A percentile compares a stretch with the other conserved stretches of the same genome.
phyloP scores from a whole-genome alignment of 2,329 filamentous ascomycete genomes.

The Phaeosphaeriaceae sp. region DNA sequence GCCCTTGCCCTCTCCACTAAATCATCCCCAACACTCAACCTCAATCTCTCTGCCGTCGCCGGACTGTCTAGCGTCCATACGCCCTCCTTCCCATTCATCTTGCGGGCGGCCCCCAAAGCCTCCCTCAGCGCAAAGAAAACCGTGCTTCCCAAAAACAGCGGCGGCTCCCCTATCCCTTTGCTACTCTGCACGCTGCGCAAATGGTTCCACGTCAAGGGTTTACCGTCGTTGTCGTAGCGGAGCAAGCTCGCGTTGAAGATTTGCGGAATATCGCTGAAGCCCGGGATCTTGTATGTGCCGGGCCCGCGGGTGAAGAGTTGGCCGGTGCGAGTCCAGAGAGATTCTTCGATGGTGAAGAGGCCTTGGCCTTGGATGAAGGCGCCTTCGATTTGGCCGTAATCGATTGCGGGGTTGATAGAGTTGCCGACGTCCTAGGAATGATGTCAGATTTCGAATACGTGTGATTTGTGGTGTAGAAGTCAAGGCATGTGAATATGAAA shows the following conservation, averaged over 20 bases:
- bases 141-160: slow-evolving; percentile 77
- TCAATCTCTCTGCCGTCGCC: slow-evolving; percentile 81
- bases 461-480: background rate
- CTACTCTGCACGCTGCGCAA: slow-evolving; percentile 83
- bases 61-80: slow-evolving; percentile 72
- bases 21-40: slow-evolving; percentile 78
- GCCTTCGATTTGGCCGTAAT: slow-evolving; percentile 83
- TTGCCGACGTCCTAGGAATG: slow-evolving; percentile 72
- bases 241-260: slow-evolving; percentile 81
- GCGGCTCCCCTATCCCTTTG: slow-evolving; percentile 76
- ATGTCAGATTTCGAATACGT: slow-evolving; percentile 2
- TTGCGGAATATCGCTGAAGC: slow-evolving; percentile 86
- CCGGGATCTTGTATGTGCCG: slow-evolving; percentile 84
- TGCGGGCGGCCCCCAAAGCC: slow-evolving; percentile 75
- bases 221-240: slow-evolving; percentile 65
- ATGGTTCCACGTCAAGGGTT: slow-evolving; percentile 76
- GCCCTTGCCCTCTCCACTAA: slow-evolving; percentile 77
- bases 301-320: slow-evolving; percentile 69
- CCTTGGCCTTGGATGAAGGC: slow-evolving; percentile 81
- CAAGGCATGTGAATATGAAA: background rate
- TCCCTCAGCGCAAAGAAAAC: slow-evolving; percentile 90
- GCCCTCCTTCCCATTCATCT: slow-evolving; percentile 46
- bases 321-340: slow-evolving; percentile 70
- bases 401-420: slow-evolving; percentile 78
- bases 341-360: slow-evolving; percentile 79